Evolutionary conservation across 768 basidiomycete genomes (phyloP).

Genomic region (Imleria badia): DNA sequence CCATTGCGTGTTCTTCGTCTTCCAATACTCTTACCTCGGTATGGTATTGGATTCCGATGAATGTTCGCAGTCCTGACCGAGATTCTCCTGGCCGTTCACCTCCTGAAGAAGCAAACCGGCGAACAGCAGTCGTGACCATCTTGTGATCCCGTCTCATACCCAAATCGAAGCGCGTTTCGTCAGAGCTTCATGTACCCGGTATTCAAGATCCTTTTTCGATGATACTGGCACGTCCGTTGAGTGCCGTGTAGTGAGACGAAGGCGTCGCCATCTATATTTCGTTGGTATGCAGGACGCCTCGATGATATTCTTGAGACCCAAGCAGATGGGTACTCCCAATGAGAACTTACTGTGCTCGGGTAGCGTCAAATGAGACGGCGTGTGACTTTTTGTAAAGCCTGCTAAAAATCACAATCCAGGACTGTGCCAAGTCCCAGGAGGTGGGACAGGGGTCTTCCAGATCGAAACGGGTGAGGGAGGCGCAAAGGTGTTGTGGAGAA

Average conservation of each 20-base stretch:
- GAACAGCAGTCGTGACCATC: too few relatives aligned
- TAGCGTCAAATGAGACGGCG: too few relatives aligned
- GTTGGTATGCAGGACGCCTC: not conserved
- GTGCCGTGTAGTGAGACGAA: too few relatives aligned
- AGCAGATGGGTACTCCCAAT: not conserved
- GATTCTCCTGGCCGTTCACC: not conserved
- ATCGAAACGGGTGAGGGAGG: not conserved
- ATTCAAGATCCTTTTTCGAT: not conserved
- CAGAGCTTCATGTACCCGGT: not conserved
- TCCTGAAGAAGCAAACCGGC: constrained; percentile 1
- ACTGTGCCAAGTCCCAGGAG: not conserved
- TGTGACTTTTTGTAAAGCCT: too few relatives aligned
- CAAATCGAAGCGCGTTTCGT: too few relatives aligned
- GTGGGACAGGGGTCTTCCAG: not conserved
- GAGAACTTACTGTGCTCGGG: too few relatives aligned
- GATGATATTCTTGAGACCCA: constrained; percentile 10
- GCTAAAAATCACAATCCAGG: too few relatives aligned
- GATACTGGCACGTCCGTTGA: not conserved
- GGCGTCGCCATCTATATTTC: not conserved
- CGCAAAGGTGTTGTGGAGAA: not conserved
- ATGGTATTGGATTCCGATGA: constrained; percentile 18
- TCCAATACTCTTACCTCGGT: constrained; percentile 26
- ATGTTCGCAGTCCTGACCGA: constrained; percentile 13
- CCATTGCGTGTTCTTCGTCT: constrained; percentile 33
- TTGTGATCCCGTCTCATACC: not conserved